Evolutionary conservation across 805 yeast genomes (phyloP), one percentile per base, ranked within the genome.

Genomic region (Cephaloascus fragrans): DNA sequence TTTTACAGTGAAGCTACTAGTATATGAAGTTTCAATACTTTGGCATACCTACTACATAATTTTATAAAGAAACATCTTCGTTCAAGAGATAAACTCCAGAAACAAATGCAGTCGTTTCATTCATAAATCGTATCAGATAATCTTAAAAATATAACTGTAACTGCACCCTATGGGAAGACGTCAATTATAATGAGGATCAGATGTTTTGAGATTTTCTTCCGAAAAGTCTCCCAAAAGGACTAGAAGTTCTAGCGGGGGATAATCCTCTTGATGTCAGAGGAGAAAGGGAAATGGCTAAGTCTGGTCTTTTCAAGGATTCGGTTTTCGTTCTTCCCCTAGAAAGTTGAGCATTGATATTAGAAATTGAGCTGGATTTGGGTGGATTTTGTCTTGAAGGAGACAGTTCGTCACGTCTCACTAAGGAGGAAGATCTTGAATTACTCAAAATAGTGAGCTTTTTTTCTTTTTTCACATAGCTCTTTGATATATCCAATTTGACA

Each of bases 401-500:
- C 6, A 6, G 8, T 14, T n/a, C 33, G 15, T 9, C 6, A n/a
- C 15, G 15, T 16, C 17, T n/a, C 33, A 14, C 15, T 9, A n/a
- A 16, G 15, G 18, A 14, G 6, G 18, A 14, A 31, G 33, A 31
- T 16, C 17, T 14, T 16, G 33, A 31, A 9, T 9, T 9, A 6
- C 16, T 9, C 33, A 31, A 31, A 9, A 16, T 6, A 16, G 14
- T 33, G 8, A 16, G 44, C 38, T 46, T 46, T 31, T 43, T 33
- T 35, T 49, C 52, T 10, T 52, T 55, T 39, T 45, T 47, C 16
- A 37, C 26, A 23, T 44, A 46, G 3, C 51, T 44, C 3, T 44
- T 45, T 3, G 44, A 32, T 6, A 47, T 43, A 37, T 59, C 65
- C 18, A 59, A 51, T 18, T 47, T 41, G 31, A 50, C 52, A 5